A percentile compares a stretch with the other conserved stretches of the same genome.
These are phyloP conservation scores for Fusarium verticillioides DNA, from an alignment of 2,329 filamentous ascomycete genomes.

Conservation along the genomic window DNA sequence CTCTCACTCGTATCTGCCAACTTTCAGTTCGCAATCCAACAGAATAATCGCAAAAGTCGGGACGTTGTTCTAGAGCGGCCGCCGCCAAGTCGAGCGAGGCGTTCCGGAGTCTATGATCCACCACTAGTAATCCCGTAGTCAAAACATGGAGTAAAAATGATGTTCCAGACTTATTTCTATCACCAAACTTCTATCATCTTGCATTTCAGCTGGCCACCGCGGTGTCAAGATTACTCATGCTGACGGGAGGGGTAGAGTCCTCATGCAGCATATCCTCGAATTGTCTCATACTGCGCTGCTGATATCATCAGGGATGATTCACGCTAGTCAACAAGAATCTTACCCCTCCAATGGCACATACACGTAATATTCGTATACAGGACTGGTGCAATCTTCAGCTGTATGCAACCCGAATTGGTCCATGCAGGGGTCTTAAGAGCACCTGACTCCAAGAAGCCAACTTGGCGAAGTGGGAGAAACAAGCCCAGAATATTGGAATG, in stretches of 20 bases:
- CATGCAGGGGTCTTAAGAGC: not conserved
- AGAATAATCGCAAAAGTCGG: not conserved
- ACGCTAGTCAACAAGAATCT: not conserved
- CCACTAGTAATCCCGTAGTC: not conserved
- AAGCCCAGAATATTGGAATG: no score
- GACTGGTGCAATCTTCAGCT: not conserved
- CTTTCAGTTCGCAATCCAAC: rapidly evolving
- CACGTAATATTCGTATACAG: not conserved
- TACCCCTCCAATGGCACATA: not conserved
- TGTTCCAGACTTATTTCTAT: not conserved
- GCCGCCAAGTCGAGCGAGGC: not conserved
- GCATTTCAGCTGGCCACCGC: not conserved
- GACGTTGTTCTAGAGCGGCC: not conserved
- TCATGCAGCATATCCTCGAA: not conserved
- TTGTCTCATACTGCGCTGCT: rapidly evolving
- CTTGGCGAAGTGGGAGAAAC: not conserved
- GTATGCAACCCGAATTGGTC: rapidly evolving
- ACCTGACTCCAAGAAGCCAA: no score
- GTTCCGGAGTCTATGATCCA: not conserved
- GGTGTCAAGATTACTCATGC: not conserved
- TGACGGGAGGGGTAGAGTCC: not conserved
- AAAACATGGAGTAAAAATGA: not conserved
- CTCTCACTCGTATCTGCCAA: no score
- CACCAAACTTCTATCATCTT: rapidly evolving
- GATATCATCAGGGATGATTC: rapidly evolving